Percentiles rank a stretch among this genome's conserved stretches.
Evolutionary conservation across 257 asterid species (phyloP).

Genomic region (Fraxinus excelsior): DNA sequence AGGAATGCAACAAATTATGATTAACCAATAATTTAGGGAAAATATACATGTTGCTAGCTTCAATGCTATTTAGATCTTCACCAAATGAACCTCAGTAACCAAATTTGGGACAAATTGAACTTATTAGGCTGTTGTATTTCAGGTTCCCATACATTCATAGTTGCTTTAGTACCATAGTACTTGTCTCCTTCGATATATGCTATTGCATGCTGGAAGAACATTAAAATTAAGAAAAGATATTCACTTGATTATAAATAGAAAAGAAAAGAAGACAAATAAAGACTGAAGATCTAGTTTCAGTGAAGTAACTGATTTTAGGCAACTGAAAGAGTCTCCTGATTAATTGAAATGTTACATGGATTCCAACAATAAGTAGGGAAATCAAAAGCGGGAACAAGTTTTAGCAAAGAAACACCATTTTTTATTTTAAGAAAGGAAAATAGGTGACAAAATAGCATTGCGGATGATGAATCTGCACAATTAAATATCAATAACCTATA

Average conservation of each 20-base stretch:
- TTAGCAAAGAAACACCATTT: too few species aligned
- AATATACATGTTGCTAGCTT: too few species aligned
- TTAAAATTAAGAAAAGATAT: constrained; percentile 17
- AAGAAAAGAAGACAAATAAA: too few species aligned
- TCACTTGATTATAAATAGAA: background rate
- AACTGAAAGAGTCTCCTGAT: background rate
- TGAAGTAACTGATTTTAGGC: background rate
- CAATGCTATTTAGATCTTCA: too few species aligned
- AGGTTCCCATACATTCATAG: constrained; percentile 86
- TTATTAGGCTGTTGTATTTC: constrained; percentile 75
- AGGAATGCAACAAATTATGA: too few species aligned
- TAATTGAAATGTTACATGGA: too few species aligned
- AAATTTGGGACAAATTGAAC: constrained; percentile 48
- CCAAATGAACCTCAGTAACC: too few species aligned
- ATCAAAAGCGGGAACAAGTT: background rate
- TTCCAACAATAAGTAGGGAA: background rate
- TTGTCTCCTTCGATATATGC: constrained; percentile 77
- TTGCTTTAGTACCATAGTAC: constrained; percentile 71
- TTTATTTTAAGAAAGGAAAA: too few species aligned
- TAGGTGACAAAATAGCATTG: too few species aligned
- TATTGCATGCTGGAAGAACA: constrained; percentile 71
- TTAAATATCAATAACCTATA: too few species aligned
- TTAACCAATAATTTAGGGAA: too few species aligned
- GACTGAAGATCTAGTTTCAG: background rate
- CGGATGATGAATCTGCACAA: too few species aligned